Evolutionary conservation across 1,139 yeast genomes (phyloP), one percentile per base, ranked within the genome.

Genomic region (Sugiyamaella pinicola): DNA sequence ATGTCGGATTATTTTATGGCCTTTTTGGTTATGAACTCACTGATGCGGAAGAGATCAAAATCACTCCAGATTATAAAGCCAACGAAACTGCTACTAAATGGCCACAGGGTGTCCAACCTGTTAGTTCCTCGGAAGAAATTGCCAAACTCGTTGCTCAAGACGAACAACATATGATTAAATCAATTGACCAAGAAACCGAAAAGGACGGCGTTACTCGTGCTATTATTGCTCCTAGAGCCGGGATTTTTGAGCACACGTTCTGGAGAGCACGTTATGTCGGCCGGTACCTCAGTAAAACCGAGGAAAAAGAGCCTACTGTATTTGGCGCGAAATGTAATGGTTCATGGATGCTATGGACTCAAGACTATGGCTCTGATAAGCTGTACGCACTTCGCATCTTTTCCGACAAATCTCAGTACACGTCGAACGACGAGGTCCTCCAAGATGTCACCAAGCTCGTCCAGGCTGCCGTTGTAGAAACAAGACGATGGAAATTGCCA

Each of bases 1-100:
- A 85, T 63, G 78, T 87, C 37, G 91, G 89, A 4, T 83, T 82
- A 53, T 85, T 80, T 66, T 85, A 86, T 65, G 67, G 73, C 33
- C 72, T 74, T 53, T 75, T 78, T 61, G 95, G 88, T 1, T 86
- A 82, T 67, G 69, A 72, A 40, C 76, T 55, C 44, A 55, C 57
- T n/a, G 58, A 57, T 24, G 40, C 70, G 15, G 47, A 56, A 7
- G 68, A 64, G 53, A 45, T 65, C 21, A 51, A 49, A 39, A 47
- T 64, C 45, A 53, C 66, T 29, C 57, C 71, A 13, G 54, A 40
- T 6, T 37, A 40, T 13, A 38, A 37, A 34, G 33, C 35, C 9
- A 35, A 29, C 17, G 6, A 4, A n/a, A 12, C 34, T 52, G 61
- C 48, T 12, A 24, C 40, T 10, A 15, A 58, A 44, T 57, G 40